Evolutionary conservation across 2,329 filamentous ascomycete genomes (phyloP).

Genomic region (Aspergillus sp.): DNA sequence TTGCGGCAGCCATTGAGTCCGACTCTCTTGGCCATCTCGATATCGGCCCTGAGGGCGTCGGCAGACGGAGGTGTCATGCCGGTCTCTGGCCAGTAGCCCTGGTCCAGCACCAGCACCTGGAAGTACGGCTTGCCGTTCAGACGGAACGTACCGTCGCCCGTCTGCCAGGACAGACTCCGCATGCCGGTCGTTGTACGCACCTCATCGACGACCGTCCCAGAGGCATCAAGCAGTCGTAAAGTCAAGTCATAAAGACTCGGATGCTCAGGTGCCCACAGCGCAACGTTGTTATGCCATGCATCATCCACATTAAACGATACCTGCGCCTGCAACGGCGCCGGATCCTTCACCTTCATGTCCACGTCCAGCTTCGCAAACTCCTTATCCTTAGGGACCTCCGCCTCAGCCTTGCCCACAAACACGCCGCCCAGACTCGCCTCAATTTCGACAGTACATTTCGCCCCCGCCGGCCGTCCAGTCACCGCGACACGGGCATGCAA

Average conservation of each 20-base stretch:
- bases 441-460: conserved; percentile 51
- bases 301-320: conserved; percentile 42
- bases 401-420: conserved; percentile 44
- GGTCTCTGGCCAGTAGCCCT: conserved; percentile 70
- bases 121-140: conserved; percentile 68
- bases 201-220: conserved; percentile 43
- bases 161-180: conserved; percentile 60
- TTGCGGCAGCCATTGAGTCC: conserved; percentile 71
- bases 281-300: conserved; percentile 56
- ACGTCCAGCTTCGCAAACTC: conserved; percentile 49
- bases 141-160: conserved; percentile 57
- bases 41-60: conserved; percentile 64
- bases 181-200: conserved; percentile 60
- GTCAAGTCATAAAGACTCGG: conserved; percentile 63
- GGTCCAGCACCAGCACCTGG: conserved; percentile 65
- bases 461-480: conserved; percentile 31
- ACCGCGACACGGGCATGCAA: conserved; percentile 53
- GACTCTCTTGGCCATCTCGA: conserved; percentile 60
- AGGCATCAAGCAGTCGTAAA: conserved; percentile 50
- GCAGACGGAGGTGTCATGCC: conserved; percentile 63
- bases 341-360: conserved; percentile 47
- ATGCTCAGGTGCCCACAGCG: conserved; percentile 65
- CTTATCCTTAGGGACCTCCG: conserved; percentile 49
- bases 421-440: conserved; percentile 53
- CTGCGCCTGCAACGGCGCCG: conserved; percentile 24